Percentiles rank a stretch among this genome's conserved stretches.
These are phyloP conservation scores for Teunomyces tritomae DNA, from an alignment of 805 yeast genomes.

Conservation along the genomic window DNA sequence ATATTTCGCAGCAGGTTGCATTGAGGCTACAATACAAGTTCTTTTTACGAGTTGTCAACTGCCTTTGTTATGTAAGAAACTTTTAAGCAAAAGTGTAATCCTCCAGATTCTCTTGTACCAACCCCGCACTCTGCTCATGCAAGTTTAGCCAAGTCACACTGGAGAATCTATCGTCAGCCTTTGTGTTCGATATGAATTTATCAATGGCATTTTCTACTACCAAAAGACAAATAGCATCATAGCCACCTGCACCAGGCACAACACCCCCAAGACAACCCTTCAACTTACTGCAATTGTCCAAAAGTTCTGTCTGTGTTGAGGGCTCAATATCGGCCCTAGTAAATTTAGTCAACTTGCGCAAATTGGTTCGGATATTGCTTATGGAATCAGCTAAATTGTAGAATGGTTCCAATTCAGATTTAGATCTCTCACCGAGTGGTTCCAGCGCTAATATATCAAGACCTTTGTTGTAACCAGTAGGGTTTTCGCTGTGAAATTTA, in stretches of 20 bases:
- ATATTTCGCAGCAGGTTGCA: too few relatives aligned
- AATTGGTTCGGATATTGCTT: constrained; percentile 49
- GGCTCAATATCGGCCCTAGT: constrained; percentile 93
- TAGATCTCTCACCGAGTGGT: background rate
- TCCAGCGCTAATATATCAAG: constrained; percentile 9
- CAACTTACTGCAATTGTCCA: constrained; percentile 49
- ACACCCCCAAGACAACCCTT: constrained; percentile 91
- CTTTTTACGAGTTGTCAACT: background rate
- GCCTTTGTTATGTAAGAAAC: background rate
- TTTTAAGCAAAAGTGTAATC: constrained; percentile 4
- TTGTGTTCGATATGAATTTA: constrained; percentile 19
- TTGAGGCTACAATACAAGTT: too few relatives aligned
- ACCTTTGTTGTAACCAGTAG: constrained; percentile 32
- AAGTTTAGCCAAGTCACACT: constrained; percentile 68
- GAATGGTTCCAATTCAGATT: constrained; percentile 5
- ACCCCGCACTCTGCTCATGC: constrained; percentile 59
- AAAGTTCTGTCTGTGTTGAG: constrained; percentile 60
- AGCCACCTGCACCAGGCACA: constrained; percentile 98
- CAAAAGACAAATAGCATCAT: constrained; percentile 83
- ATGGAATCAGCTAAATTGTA: constrained; percentile 38
- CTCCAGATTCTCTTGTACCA: constrained; percentile 44
- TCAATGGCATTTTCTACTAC: constrained; percentile 47
- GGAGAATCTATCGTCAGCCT: constrained; percentile 27
- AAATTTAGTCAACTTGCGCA: constrained; percentile 58
- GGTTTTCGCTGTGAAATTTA: constrained; percentile 23